Evolutionary conservation across 352 stramenopile genomes (phyloP).

Genomic region (Globisporangium rhizosaccharum): DNA sequence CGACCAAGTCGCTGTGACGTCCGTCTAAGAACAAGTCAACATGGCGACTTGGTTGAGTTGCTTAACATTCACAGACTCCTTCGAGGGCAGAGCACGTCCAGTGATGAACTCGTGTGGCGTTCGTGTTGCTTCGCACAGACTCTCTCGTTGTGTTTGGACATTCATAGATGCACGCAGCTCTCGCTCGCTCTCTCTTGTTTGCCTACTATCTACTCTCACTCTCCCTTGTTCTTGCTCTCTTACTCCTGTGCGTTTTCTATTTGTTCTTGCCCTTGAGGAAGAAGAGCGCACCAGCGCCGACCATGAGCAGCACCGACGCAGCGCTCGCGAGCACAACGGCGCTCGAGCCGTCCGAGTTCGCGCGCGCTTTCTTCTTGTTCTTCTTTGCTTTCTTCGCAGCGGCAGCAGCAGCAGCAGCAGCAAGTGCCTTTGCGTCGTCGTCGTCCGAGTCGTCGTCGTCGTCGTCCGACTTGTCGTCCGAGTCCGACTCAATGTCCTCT

Average conservation of each 20-base stretch:
- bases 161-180: neutral
- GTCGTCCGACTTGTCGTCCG: slow-evolving; percentile 21
- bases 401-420: too few species aligned
- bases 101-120: too few species aligned
- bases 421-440: slow-evolving; percentile 30
- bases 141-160: neutral
- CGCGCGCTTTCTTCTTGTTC: slow-evolving; percentile 29
- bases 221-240: neutral
- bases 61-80: too few species aligned
- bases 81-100: too few species aligned
- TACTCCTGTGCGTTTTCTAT: slow-evolving; percentile 9
- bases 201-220: neutral
- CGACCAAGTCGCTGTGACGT: too few species aligned
- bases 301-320: slow-evolving; percentile 35
- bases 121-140: too few species aligned
- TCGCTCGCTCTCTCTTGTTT: neutral
- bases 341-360: slow-evolving; percentile 4
- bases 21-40: neutral
- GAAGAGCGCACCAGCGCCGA: slow-evolving; percentile 46
- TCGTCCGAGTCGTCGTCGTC: slow-evolving; percentile 49
- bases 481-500: slow-evolving; percentile 51
- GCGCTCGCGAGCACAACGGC: slow-evolving; percentile 28
- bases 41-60: neutral
- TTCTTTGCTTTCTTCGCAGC: slow-evolving; percentile 31
- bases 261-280: slow-evolving; percentile 59